Conservation (phyloP, 768 basidiomycete genomes). For the Trametes meyenii region DNA sequence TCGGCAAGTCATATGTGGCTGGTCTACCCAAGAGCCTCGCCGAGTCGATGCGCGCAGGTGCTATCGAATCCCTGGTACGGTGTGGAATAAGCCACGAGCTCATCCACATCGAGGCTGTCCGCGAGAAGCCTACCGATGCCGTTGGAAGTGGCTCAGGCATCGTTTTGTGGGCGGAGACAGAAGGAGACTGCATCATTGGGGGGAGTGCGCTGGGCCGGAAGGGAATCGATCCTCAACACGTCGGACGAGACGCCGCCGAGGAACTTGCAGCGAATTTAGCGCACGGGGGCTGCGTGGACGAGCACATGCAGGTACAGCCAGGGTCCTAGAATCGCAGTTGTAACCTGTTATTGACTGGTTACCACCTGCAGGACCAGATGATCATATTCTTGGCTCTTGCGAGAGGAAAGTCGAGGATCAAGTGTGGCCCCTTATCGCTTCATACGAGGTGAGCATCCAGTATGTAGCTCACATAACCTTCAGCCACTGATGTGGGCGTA, state of each 20-base stretch:
- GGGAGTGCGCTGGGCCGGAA: conserved; percentile 69
- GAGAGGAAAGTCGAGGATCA: conserved; percentile 60
- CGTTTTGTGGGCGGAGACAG: conserved; percentile 74
- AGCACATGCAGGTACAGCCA: conserved; percentile 53
- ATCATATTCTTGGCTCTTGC: conserved; percentile 79
- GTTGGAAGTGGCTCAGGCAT: conserved; percentile 74
- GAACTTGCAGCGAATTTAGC: conserved; percentile 59
- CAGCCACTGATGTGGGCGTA: conserved; percentile 23
- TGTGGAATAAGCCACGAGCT: conserved; percentile 37
- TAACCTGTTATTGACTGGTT: background rate
- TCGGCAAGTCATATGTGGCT: conserved; percentile 67
- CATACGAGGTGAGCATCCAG: conserved; percentile 67
- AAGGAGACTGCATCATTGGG: conserved; percentile 65
- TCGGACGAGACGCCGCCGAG: conserved; percentile 64
- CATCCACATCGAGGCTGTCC: conserved; percentile 34
- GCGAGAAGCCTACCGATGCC: conserved; percentile 30
- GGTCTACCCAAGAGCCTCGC: conserved; percentile 62
- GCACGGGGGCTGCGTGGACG: conserved; percentile 76
- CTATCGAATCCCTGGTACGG: conserved; percentile 44
- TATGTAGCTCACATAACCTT: background rate
- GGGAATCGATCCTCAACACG: conserved; percentile 43
- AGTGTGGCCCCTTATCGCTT: conserved; percentile 57
- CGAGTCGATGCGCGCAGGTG: conserved; percentile 58
- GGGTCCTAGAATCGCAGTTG: background rate
- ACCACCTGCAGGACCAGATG: conserved; percentile 71